Conservation (phyloP, 208 protist genomes). For the Leishmania braziliensis region DNA sequence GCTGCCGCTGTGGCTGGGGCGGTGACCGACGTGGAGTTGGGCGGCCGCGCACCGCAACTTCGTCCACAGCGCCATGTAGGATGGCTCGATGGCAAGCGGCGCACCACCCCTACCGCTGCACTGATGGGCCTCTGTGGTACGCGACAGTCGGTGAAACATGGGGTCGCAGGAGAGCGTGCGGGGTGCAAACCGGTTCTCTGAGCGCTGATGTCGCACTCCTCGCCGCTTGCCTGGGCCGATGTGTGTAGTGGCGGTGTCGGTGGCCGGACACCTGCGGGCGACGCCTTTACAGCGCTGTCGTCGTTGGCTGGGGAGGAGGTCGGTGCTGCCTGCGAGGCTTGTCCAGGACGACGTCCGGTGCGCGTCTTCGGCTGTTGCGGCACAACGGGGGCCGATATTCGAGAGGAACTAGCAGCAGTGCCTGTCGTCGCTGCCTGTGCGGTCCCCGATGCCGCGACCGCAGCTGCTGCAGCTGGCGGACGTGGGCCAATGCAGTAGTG, state of each 20-base stretch:
- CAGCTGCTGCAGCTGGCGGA: not conserved
- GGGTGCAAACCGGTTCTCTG: not conserved
- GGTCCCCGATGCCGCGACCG: not conserved
- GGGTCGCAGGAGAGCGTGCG: not conserved
- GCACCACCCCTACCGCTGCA: constrained; percentile 2
- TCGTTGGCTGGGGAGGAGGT: not conserved
- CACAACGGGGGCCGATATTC: not conserved
- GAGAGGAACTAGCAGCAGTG: not conserved
- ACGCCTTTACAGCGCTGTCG: not conserved
- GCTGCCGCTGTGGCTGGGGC: not conserved
- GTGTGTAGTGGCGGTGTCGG: not conserved
- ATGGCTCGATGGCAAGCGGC: not conserved
- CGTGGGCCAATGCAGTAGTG: not conserved
- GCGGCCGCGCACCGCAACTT: not conserved
- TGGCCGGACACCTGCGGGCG: not conserved
- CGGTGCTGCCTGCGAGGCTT: not conserved
- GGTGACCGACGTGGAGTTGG: not conserved
- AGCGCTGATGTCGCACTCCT: not conserved
- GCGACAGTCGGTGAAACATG: not conserved
- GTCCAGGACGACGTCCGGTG: not conserved
- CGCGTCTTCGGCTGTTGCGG: not conserved
- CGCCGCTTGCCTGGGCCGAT: not conserved
- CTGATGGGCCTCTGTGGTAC: not conserved
- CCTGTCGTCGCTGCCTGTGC: not conserved
- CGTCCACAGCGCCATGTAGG: not conserved